Percentiles rank a stretch among this genome's conserved stretches.
Evolutionary conservation across 768 basidiomycete species (phyloP).

Genomic region (Dioszegia crocea): DNA sequence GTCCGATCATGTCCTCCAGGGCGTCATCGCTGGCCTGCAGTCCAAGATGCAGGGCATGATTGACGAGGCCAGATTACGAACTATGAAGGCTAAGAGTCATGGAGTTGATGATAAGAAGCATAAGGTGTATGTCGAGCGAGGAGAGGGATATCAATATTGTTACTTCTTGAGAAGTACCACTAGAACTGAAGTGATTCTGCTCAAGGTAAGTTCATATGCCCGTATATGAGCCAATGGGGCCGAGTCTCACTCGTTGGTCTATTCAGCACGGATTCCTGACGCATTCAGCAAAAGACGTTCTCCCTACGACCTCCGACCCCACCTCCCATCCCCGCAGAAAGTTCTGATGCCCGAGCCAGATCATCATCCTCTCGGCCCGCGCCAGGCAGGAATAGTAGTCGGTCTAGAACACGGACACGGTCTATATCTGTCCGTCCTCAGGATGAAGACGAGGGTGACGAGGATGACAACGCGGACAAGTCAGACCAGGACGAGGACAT

Average conservation of each 20-base stretch:
- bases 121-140: slow-evolving; percentile 76
- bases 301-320: slow-evolving; percentile 33
- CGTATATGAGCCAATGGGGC: no score
- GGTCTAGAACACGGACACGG: neutral
- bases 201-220: slow-evolving; percentile 67
- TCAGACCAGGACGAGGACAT: slow-evolving; percentile 15
- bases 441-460: slow-evolving; percentile 7
- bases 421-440: neutral
- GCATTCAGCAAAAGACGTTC: slow-evolving; percentile 28
- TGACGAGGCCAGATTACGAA: neutral
- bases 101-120: slow-evolving; percentile 53
- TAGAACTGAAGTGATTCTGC: slow-evolving; percentile 66
- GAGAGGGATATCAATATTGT: slow-evolving; percentile 86
- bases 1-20: slow-evolving; percentile 73
- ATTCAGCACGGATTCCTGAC: neutral
- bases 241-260: neutral
- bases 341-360: neutral
- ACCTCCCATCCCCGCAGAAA: neutral
- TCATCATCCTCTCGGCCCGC: neutral
- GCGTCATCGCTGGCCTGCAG: slow-evolving; percentile 72
- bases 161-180: slow-evolving; percentile 82
- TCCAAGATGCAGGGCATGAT: slow-evolving; percentile 56
- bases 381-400: neutral
- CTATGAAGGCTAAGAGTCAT: slow-evolving; percentile 43
- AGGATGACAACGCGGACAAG: slow-evolving; percentile 21